These are phyloP conservation scores for Allodekkera sacchari DNA, from an alignment of 805 yeast genomes.

Conservation along the genomic window DNA sequence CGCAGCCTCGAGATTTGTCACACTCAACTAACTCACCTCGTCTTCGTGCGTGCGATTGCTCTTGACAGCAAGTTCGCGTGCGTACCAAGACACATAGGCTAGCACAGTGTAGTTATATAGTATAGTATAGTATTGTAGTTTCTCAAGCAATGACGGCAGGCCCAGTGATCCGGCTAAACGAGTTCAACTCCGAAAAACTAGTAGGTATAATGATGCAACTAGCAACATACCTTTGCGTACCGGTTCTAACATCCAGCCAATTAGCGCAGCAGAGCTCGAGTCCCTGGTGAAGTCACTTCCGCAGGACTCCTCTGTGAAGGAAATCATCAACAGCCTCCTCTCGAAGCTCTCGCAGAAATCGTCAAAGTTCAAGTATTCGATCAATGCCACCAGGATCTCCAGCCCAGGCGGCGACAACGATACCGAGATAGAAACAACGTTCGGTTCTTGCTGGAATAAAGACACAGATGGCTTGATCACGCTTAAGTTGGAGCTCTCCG, in stretches of 20 bases:
- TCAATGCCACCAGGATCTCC: conserved; percentile 32
- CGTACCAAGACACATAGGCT: no score
- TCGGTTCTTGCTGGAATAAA: conserved; percentile 52
- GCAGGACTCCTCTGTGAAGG: conserved; percentile 8
- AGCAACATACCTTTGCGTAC: background rate
- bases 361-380: conserved; percentile 48
- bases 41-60: no score
- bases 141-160: no score
- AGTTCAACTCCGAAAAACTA: conserved; percentile 10
- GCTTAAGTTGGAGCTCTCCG: conserved; percentile 21
- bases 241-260: conserved; percentile 12
- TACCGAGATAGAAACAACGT: conserved; percentile 25
- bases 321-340: conserved; percentile 26
- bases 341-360: conserved; percentile 33
- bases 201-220: no score
- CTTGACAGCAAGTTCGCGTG: no score
- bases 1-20: no score
- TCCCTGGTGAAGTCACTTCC: conserved; percentile 6
- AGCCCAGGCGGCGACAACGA: conserved; percentile 14
- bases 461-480: conserved; percentile 46
- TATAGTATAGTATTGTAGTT: no score
- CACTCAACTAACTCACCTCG: no score
- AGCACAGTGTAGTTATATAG: no score
- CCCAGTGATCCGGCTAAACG: conserved; percentile 3
- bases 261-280: conserved; percentile 10